A percentile compares a stretch with the other conserved stretches of the same genome.
Conservation (phyloP, 176 grass and related monocot species). For the Triticum urartu region DNA sequence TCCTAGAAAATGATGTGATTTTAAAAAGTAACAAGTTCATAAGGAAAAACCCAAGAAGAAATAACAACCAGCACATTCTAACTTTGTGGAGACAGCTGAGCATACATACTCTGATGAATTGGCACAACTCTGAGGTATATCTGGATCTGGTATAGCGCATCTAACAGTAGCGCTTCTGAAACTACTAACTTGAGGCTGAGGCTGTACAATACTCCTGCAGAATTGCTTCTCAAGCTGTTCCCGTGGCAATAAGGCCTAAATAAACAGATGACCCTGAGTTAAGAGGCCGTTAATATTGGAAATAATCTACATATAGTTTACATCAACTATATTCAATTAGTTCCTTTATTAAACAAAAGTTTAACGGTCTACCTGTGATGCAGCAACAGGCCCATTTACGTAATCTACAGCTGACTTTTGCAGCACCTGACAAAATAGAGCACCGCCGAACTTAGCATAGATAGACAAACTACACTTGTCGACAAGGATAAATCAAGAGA, state of each 20-base stretch:
- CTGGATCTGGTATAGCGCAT: slow-evolving; percentile 84
- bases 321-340: slow-evolving; percentile 29
- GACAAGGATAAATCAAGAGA: slow-evolving; percentile 17
- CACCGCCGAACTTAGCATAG: slow-evolving; percentile 16
- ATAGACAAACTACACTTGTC: not conserved
- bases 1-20: slow-evolving; percentile 33
- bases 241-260: slow-evolving; percentile 68
- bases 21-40: slow-evolving; percentile 1
- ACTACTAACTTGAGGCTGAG: slow-evolving; percentile 50
- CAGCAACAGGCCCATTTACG: slow-evolving; percentile 61
- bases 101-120: slow-evolving; percentile 79
- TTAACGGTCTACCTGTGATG: slow-evolving; percentile 56
- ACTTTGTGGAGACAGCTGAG: slow-evolving; percentile 6
- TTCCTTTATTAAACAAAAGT: slow-evolving; percentile 26
- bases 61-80: slow-evolving; percentile 1
- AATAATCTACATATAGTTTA: not conserved
- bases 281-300: slow-evolving; percentile 19
- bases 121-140: slow-evolving; percentile 63
- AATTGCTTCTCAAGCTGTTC: slow-evolving; percentile 87
- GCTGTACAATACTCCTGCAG: slow-evolving; percentile 36
- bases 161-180: slow-evolving; percentile 72
- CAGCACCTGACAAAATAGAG: slow-evolving; percentile 58
- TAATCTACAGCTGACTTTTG: slow-evolving; percentile 82
- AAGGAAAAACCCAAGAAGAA: slow-evolving; percentile 1
- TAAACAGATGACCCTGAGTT: slow-evolving; percentile 32